phyloP scores from a whole-genome alignment of 148 eudicot genomes.

The Limonium bicolor region DNA sequence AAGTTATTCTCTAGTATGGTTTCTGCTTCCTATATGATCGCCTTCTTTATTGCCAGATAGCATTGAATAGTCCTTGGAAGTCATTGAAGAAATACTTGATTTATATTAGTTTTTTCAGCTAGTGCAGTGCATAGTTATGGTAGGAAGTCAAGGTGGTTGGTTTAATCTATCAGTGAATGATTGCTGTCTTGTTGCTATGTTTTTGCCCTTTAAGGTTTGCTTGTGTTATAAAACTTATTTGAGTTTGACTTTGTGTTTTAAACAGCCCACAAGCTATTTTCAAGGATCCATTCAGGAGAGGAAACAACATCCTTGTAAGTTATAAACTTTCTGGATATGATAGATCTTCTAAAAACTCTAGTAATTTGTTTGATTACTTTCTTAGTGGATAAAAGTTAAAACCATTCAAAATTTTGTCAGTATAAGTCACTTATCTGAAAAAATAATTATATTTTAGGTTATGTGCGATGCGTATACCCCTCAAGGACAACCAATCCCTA shows the following conservation, averaged over 20 bases:
- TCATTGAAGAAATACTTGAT: background rate
- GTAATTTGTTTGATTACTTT: too few relatives aligned
- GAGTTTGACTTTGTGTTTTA: background rate
- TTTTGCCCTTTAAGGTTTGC: too few relatives aligned
- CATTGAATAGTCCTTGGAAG: background rate
- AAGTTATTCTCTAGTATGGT: constrained; percentile 40
- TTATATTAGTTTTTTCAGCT: too few relatives aligned
- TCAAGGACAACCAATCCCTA: constrained; percentile 42
- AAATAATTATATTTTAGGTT: too few relatives aligned
- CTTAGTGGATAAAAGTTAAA: too few relatives aligned
- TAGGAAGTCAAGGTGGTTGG: too few relatives aligned
- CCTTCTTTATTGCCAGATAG: background rate
- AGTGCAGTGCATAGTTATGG: too few relatives aligned
- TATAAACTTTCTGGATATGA: background rate
- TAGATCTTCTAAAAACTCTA: too few relatives aligned
- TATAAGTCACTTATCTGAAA: too few relatives aligned
- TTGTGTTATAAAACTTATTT: background rate
- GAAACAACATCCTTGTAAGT: constrained; percentile 49
- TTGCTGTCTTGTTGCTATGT: background rate
- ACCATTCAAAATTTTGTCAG: too few relatives aligned
- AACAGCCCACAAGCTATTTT: constrained; percentile 55
- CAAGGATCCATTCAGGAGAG: constrained; percentile 61
- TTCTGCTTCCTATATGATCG: background rate
- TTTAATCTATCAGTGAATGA: too few relatives aligned
- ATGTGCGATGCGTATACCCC: constrained; percentile 57